These are phyloP conservation scores for Pyrenopolyporus hunteri DNA, from an alignment of 495 filamentous ascomycete genomes.

Conservation along the genomic window DNA sequence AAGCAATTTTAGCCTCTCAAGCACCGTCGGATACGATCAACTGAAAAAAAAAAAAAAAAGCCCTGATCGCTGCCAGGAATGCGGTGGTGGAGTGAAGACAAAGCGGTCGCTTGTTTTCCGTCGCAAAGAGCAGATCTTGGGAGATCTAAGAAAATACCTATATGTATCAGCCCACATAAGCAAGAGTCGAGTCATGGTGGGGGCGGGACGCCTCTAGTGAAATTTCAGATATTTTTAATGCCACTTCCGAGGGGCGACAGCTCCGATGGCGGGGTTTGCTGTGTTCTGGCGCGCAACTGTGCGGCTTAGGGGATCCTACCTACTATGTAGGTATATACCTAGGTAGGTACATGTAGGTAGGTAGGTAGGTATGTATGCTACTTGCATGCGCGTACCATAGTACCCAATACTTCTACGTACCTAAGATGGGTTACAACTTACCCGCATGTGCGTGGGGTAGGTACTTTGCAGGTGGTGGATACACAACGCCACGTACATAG, in stretches of 20 bases:
- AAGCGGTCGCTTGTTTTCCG: slow-evolving; percentile 7
- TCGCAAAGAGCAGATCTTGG: slow-evolving; percentile 18
- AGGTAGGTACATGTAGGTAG: slow-evolving; percentile 3
- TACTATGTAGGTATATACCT: not conserved
- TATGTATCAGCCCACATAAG: slow-evolving; percentile 14
- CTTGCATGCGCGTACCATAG: too few species aligned
- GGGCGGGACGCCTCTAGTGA: slow-evolving; percentile 22
- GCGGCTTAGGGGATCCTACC: too few species aligned
- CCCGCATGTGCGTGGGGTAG: not conserved
- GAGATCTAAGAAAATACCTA: slow-evolving; percentile 22
- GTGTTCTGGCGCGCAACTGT: not conserved
- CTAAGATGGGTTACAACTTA: not conserved
- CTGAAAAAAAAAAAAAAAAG: not conserved
- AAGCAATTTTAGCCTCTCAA: not conserved
- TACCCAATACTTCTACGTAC: not conserved
- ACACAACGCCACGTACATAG: too few species aligned
- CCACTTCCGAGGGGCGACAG: slow-evolving; percentile 3
- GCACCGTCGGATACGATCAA: not conserved
- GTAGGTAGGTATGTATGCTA: not conserved
- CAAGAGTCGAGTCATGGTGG: slow-evolving; percentile 30
- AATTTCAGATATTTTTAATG: slow-evolving; percentile 25
- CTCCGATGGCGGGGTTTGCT: slow-evolving; percentile 25
- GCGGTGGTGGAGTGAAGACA: slow-evolving; percentile 1
- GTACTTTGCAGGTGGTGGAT: too few species aligned
- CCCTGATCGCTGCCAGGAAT: not conserved